Percentiles rank a stretch among this genome's conserved stretches.
These are phyloP conservation scores for Leptodermis oblonga DNA, from an alignment of 257 asterid genomes.

Conservation along the genomic window DNA sequence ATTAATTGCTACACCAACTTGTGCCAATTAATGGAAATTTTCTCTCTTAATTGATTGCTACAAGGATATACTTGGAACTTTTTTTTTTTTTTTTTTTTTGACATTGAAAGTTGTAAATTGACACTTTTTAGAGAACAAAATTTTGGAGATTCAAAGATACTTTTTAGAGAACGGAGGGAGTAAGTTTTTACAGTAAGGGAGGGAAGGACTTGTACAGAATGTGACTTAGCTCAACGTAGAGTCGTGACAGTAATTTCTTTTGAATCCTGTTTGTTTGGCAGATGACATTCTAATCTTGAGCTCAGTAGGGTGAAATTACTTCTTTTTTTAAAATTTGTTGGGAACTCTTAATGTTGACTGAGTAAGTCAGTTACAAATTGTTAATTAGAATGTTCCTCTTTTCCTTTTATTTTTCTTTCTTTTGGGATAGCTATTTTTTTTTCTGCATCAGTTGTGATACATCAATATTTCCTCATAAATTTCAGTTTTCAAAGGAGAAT, in stretches of 20 bases:
- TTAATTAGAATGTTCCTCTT: background rate
- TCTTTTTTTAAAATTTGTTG: background rate
- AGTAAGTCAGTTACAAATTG: background rate
- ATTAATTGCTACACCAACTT: too few species aligned
- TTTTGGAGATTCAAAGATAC: too few species aligned
- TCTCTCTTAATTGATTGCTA: background rate
- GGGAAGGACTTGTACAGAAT: background rate
- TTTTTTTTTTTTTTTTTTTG: background rate
- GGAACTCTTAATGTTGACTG: background rate
- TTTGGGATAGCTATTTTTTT: background rate
- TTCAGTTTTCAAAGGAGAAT: constrained; percentile 85
- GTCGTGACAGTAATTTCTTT: background rate
- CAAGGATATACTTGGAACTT: background rate
- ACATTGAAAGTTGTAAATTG: background rate
- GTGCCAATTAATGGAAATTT: too few species aligned
- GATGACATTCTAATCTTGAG: background rate
- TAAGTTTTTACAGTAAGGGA: background rate
- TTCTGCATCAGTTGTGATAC: background rate
- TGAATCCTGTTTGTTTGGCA: background rate
- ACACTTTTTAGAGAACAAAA: background rate
- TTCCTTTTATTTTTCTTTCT: too few species aligned
- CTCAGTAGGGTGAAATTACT: background rate
- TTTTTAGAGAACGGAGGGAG: background rate
- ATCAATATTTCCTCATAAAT: constrained; percentile 3
- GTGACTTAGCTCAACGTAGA: background rate